Base-by-base conservation (phyloP, 2,329 filamentous ascomycete species). In the Colletotrichum eremochloae region DNA sequence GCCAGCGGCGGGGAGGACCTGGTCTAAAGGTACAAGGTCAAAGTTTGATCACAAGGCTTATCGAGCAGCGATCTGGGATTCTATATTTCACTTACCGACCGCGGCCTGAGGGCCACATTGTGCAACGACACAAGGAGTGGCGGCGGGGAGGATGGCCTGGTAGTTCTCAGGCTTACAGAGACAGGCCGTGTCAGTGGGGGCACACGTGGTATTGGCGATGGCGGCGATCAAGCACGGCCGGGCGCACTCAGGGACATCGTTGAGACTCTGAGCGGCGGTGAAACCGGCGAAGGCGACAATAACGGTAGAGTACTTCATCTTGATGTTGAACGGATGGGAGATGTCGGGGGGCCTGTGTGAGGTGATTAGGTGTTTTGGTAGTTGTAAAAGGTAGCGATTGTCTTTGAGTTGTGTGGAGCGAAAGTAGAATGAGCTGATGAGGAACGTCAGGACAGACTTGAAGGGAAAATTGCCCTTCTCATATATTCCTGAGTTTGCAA, bases 291-390 rank as follows among this genome's bases (percentile, higher is more conserved):
- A 31, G 60, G 74, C 71, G 40, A 72, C 9, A 48, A 74, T 48
- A 33, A 63, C 66, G 50, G 67, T 38, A 38, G 68, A 38, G 67
- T 62, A 74, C 71, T 68, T 72, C 74, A 75, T 75, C 9, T 61
- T 73, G 58, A 57, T 74, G 11, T 48, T 73, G 53, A 31, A 53
- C 18, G 61, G 31, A 31, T 44, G 42, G 15, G 6, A 3, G 48
- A 42, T 33, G 15, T 52, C 36, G 48, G 24, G 4, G 29, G 33
- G 29, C 14, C 52, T 20, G 61, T 52, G 33, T 48, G 31, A 33
- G 46, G 18, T 38, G 29, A 38, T 62, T 9, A 24, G 48, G 58
- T 48, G 42, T n/a, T n/a, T 40, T 11, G 9, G 20, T 9, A 12
- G 14, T 33, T 60, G 40, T 5, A 33, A 15, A 33, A 15, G 33